phyloP scores from a whole-genome alignment of 1,139 yeast genomes.

The Wickerhamomyces sp. region DNA sequence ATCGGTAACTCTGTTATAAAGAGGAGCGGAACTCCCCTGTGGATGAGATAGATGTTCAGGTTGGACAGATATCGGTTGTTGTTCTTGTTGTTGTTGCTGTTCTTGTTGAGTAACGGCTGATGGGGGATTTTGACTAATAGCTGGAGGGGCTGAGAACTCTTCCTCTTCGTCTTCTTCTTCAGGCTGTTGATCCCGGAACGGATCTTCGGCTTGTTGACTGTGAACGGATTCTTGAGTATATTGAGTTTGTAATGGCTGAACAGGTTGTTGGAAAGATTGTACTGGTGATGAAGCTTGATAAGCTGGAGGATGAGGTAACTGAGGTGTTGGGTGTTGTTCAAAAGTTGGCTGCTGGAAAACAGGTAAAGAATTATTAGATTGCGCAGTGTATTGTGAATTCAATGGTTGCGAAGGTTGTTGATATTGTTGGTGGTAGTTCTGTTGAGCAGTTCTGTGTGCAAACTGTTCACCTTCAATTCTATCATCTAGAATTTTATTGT shows the following conservation, averaged over 20 bases:
- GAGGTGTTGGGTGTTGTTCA: conserved; percentile 5
- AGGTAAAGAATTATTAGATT: not conserved
- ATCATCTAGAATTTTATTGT: conserved; percentile 74
- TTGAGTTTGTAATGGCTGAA: conserved; percentile 1
- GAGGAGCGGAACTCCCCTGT: conserved; percentile 4
- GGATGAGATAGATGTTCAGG: conserved; percentile 5
- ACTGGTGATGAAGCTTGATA: conserved; percentile 1
- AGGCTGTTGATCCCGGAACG: not conserved
- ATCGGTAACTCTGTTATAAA: conserved; percentile 27
- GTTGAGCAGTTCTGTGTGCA: conserved; percentile 9
- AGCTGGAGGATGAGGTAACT: conserved; percentile 2
- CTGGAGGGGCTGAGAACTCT: conserved; percentile 9
- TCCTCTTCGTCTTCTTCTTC: conserved; percentile 5
- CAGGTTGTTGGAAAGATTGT: not conserved
- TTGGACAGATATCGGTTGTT: conserved; percentile 2
- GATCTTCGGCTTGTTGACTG: conserved; percentile 2
- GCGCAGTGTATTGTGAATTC: conserved; percentile 1
- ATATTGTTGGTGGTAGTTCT: conserved; percentile 3
- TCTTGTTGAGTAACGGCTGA: conserved; percentile 5
- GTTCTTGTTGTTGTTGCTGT: conserved; percentile 3
- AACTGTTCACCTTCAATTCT: conserved; percentile 33
- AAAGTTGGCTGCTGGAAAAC: conserved; percentile 1
- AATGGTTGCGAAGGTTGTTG: conserved; percentile 7
- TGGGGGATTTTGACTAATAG: conserved; percentile 5
- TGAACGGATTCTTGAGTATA: not conserved